Evolutionary conservation across 345 rosid genomes (phyloP).

Genomic region (Anacardium occidentale): DNA sequence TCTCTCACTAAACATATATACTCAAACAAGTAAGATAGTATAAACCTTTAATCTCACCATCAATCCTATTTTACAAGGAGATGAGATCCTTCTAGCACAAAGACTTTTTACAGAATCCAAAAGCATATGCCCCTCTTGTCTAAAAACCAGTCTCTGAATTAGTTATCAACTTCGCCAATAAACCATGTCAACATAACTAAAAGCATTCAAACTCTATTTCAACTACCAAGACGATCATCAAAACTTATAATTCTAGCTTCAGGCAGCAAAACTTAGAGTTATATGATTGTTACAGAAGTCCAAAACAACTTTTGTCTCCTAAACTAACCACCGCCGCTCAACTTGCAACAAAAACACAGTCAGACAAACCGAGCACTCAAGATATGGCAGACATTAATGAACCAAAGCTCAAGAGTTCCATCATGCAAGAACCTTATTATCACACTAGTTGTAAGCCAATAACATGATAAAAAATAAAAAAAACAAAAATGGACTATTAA

Average conservation of each 20-base stretch:
- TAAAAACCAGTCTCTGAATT: background rate
- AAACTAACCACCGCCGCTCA: background rate
- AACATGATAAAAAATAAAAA: background rate
- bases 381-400: background rate
- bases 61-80: background rate
- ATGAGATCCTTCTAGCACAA: background rate
- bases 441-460: background rate
- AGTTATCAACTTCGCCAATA: background rate
- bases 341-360: background rate
- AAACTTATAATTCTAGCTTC: background rate
- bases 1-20: background rate
- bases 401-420: background rate
- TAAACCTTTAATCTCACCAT: background rate
- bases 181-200: background rate
- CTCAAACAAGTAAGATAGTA: background rate
- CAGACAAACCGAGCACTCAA: background rate
- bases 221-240: background rate
- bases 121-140: background rate
- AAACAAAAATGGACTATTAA: background rate
- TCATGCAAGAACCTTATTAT: background rate
- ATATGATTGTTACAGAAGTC: background rate
- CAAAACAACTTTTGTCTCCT: background rate
- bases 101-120: background rate
- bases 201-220: slow-evolving; percentile 8
- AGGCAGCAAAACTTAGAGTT: slow-evolving; percentile 2